These are phyloP conservation scores for Alternaria triticimaculans DNA, from an alignment of 2,329 filamentous ascomycete genomes.

Conservation along the genomic window DNA sequence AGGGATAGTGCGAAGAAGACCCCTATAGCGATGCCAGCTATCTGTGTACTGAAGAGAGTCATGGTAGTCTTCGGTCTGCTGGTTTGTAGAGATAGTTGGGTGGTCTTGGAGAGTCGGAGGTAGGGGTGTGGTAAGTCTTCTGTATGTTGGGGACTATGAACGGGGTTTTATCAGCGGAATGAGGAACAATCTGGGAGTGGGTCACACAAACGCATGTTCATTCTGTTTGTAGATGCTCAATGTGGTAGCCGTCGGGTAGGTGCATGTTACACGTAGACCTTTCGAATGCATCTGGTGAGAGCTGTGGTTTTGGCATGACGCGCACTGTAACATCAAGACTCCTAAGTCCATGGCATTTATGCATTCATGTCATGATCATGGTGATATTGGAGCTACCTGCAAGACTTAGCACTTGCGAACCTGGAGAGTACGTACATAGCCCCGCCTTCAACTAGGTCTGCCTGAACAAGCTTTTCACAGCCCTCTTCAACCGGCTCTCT, in stretches of 20 bases:
- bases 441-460: background rate
- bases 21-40: background rate
- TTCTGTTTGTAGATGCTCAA: background rate
- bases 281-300: background rate
- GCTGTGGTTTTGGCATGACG: background rate
- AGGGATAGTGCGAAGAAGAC: background rate
- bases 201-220: background rate
- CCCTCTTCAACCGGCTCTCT: background rate
- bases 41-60: background rate
- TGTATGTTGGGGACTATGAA: background rate
- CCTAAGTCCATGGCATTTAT: background rate
- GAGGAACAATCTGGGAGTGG: background rate
- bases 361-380: background rate
- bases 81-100: background rate
- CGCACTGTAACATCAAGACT: background rate
- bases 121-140: too few relatives aligned
- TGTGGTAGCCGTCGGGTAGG: slow-evolving; percentile 1
- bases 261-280: background rate
- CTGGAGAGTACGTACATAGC: background rate
- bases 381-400: background rate
- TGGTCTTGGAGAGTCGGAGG: background rate
- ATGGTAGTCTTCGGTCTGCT: background rate
- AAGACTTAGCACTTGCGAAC: background rate
- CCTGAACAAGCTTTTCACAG: background rate
- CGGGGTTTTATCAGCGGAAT: background rate